Evolutionary conservation across 169 alveolate genomes (phyloP).

Genomic region (Babesia sp.): DNA sequence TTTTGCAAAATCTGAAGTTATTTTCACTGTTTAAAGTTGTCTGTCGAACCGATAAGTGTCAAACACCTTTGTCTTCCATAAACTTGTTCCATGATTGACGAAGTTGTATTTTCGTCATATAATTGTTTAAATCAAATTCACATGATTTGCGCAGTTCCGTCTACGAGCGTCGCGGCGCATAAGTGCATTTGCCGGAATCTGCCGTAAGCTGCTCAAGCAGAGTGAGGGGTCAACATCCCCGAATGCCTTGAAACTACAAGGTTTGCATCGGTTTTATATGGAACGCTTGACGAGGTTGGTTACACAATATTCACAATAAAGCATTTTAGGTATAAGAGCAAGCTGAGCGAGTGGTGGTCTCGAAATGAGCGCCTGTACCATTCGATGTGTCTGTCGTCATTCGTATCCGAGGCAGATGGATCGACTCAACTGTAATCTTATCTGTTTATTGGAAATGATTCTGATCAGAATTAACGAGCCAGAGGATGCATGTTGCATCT

Average conservation of each 20-base stretch:
- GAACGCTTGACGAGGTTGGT: slow-evolving; percentile 58
- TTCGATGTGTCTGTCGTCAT: slow-evolving; percentile 62
- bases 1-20: too few species aligned
- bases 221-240: slow-evolving; percentile 33
- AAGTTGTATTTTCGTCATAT: too few species aligned
- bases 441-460: slow-evolving; percentile 1
- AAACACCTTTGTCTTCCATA: neutral
- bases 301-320: neutral
- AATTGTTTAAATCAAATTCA: neutral
- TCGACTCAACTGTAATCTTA: slow-evolving; percentile 25
- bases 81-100: too few species aligned
- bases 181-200: slow-evolving; percentile 50
- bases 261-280: slow-evolving; percentile 49
- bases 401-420: slow-evolving; percentile 50
- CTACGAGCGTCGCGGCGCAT: slow-evolving; percentile 58
- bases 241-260: slow-evolving; percentile 29
- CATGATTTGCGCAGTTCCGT: slow-evolving; percentile 42
- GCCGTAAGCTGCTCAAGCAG: slow-evolving; percentile 27
- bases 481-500: neutral
- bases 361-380: slow-evolving; percentile 61
- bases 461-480: slow-evolving; percentile 6
- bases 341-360: slow-evolving; percentile 72
- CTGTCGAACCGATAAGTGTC: too few species aligned
- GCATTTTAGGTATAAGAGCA: slow-evolving; percentile 50
- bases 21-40: too few species aligned